A percentile compares a stretch with the other conserved stretches of the same genome.
Conservation (phyloP, 2,329 filamentous ascomycete genomes). For the Lachnellula suecica region DNA sequence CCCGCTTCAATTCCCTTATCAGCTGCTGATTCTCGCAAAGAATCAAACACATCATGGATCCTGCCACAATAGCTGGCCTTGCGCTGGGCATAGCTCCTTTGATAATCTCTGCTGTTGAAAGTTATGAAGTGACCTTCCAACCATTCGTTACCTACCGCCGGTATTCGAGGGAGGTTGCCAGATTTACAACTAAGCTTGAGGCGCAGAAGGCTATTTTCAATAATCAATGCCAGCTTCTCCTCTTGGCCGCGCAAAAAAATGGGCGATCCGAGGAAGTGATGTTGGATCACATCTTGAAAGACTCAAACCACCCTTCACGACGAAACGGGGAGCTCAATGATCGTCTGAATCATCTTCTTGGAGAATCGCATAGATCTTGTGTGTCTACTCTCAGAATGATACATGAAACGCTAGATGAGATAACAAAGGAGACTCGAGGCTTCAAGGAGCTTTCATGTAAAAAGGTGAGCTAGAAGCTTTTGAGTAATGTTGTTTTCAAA, state of each 20-base stretch:
- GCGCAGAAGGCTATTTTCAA: constrained; percentile 3
- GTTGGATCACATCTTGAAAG: not conserved
- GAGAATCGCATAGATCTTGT: constrained; percentile 1
- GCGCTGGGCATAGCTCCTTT: constrained; percentile 1
- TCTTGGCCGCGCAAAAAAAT: not conserved
- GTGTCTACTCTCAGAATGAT: constrained; percentile 1
- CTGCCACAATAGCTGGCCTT: constrained; percentile 1
- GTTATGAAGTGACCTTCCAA: constrained; percentile 8
- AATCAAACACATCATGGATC: no score
- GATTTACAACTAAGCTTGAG: constrained; percentile 2
- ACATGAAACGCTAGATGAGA: constrained; percentile 2
- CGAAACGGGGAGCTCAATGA: not conserved
- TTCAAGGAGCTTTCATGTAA: not conserved
- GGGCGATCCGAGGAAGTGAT: not conserved
- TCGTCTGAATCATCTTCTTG: constrained; percentile 1
- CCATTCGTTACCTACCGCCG: constrained; percentile 2
- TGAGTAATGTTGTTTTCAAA: not conserved
- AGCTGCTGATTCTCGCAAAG: no score
- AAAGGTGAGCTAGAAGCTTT: not conserved
- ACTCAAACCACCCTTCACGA: constrained; percentile 1
- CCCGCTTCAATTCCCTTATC: no score
- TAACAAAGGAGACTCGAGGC: constrained; percentile 1
- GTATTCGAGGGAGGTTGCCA: constrained; percentile 1
- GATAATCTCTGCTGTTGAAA: constrained; percentile 5
- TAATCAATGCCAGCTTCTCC: constrained; percentile 5